phyloP scores from a whole-genome alignment of 805 yeast species.

The Schizosaccharomyces japonicus region DNA sequence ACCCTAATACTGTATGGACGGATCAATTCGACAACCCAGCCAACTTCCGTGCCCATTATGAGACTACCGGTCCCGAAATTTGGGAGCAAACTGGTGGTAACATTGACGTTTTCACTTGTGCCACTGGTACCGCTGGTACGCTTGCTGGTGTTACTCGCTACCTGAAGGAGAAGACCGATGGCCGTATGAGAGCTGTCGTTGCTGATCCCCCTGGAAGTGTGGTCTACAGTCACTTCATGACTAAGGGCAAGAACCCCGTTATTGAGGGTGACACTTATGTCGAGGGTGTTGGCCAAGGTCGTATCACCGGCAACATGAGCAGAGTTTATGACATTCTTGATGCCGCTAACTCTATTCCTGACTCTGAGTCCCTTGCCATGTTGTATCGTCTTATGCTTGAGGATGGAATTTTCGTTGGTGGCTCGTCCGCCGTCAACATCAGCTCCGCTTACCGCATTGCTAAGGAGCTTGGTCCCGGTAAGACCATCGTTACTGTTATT shows the following conservation, averaged over 20 bases:
- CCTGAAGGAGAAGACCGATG: conserved; percentile 43
- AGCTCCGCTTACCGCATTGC: conserved; percentile 73
- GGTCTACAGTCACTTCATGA: conserved; percentile 50
- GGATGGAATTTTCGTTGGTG: conserved; percentile 78
- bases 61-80: conserved; percentile 80
- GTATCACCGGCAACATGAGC: conserved; percentile 61
- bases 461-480: conserved; percentile 42
- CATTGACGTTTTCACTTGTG: conserved; percentile 67
- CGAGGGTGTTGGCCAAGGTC: conserved; percentile 90
- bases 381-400: conserved; percentile 60
- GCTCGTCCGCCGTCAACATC: conserved; percentile 74
- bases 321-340: conserved; percentile 54
- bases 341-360: conserved; percentile 58
- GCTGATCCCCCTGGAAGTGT: conserved; percentile 93
- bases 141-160: conserved; percentile 67
- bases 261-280: conserved; percentile 72
- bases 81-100: conserved; percentile 63
- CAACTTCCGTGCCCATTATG: conserved; percentile 69
- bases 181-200: conserved; percentile 35
- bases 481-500: conserved; percentile 67
- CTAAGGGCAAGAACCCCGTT: conserved; percentile 42
- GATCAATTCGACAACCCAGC: conserved; percentile 78
- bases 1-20: conserved; percentile 74
- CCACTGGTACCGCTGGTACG: conserved; percentile 87
- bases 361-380: conserved; percentile 63